Evolutionary conservation across 2,329 filamentous ascomycete species (phyloP).

Genomic region (Cordyceps sp.): DNA sequence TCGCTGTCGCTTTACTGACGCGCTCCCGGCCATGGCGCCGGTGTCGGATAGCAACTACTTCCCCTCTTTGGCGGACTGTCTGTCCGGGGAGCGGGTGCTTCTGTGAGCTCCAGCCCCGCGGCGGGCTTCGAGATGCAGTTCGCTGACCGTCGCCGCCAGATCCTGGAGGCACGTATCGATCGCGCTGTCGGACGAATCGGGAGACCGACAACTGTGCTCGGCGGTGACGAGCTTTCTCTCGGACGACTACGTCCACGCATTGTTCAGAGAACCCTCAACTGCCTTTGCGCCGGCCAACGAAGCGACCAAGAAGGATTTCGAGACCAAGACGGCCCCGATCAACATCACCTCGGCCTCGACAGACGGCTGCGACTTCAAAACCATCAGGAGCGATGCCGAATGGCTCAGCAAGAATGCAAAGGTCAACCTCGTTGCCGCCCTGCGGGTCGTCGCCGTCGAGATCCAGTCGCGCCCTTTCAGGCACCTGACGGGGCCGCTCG

Average conservation of each 20-base stretch:
- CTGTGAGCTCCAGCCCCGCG: slow-evolving; percentile 40
- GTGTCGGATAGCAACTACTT: slow-evolving; percentile 58
- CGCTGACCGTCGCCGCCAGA: slow-evolving; percentile 19
- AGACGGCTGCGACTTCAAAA: slow-evolving; percentile 53
- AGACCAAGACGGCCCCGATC: slow-evolving; percentile 75
- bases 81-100: slow-evolving; percentile 64
- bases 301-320: slow-evolving; percentile 54
- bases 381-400: slow-evolving; percentile 68
- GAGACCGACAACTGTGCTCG: slow-evolving; percentile 32
- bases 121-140: slow-evolving; percentile 4
- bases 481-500: slow-evolving; percentile 55
- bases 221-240: slow-evolving; percentile 53
- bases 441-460: slow-evolving; percentile 69
- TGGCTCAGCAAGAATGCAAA: slow-evolving; percentile 70
- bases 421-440: slow-evolving; percentile 66
- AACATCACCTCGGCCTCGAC: slow-evolving; percentile 56
- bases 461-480: slow-evolving; percentile 65
- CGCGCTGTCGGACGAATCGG: slow-evolving; percentile 38
- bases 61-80: slow-evolving; percentile 69
- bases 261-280: slow-evolving; percentile 52
- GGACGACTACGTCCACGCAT: slow-evolving; percentile 48
- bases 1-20: slow-evolving; percentile 26
- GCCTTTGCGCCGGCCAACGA: slow-evolving; percentile 48
- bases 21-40: slow-evolving; percentile 51
- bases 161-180: slow-evolving; percentile 46